These are phyloP conservation scores for Neofusicoccum umdonicola DNA, from an alignment of 2,329 filamentous ascomycete genomes.

Conservation along the genomic window DNA sequence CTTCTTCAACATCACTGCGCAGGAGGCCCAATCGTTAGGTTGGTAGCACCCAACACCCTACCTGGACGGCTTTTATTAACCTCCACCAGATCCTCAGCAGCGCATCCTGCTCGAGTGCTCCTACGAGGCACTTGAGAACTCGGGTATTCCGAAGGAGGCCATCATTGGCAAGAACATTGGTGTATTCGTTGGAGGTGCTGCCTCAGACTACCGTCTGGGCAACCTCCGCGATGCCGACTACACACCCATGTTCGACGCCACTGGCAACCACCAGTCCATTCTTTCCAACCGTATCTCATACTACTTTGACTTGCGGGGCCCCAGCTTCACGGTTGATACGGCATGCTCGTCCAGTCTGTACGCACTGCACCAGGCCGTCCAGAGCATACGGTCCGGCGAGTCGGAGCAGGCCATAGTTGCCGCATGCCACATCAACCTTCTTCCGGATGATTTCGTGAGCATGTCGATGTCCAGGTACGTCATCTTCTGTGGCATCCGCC, in stretches of 20 bases:
- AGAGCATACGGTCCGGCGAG: conserved; percentile 23
- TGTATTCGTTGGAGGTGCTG: conserved; percentile 26
- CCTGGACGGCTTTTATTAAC: not conserved
- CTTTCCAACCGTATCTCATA: conserved; percentile 31
- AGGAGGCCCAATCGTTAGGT: conserved; percentile 19
- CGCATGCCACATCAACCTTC: conserved; percentile 19
- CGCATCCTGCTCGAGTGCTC: conserved; percentile 24
- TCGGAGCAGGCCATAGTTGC: conserved; percentile 20
- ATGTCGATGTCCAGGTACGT: conserved; percentile 21
- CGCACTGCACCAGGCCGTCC: conserved; percentile 30
- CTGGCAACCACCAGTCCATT: conserved; percentile 23
- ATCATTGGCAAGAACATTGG: conserved; percentile 24
- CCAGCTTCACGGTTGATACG: conserved; percentile 32
- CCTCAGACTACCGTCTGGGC: conserved; percentile 25
- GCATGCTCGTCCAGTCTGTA: conserved; percentile 32
- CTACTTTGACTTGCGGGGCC: conserved; percentile 32
- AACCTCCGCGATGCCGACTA: conserved; percentile 6
- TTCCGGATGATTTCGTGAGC: conserved; percentile 19
- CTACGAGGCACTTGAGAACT: conserved; percentile 25
- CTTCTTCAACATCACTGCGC: conserved; percentile 24
- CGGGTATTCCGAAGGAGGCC: conserved; percentile 19
- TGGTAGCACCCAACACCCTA: not conserved
- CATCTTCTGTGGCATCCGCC: not conserved
- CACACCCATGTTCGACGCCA: conserved; percentile 14
- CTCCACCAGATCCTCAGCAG: conserved; percentile 26